Base-by-base conservation (phyloP, 1,139 yeast species). In the Hyphopichia burtonii region DNA sequence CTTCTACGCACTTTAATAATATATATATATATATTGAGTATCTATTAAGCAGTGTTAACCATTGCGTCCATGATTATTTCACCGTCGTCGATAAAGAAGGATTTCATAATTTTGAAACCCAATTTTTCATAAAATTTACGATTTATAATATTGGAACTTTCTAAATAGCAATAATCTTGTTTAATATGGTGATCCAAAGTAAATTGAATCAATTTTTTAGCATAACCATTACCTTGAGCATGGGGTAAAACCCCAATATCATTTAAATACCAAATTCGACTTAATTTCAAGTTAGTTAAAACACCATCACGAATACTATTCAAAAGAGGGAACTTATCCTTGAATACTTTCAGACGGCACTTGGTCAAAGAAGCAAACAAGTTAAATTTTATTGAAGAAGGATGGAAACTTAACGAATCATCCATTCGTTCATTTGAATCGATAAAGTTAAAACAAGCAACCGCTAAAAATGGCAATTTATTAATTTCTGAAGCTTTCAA, bases 91-190 rank as follows among this genome's bases (percentile, higher is more conserved):
- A 76, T 68, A 15, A 69, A 63, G 47, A 69, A 76, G 23, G 77
- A 73, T 43, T 68, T 68, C 50, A 70, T 65, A 46, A 68, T 65
- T 25, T 68, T 59, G 53, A 76, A 76, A 22, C 80, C 79, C 51
- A 76, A 58, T 55, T 74, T 75, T 44, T 65, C 66, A 53, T 76
- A 76, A 44, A 76, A 76, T 42, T 61, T 62, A 43, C 80, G 65
- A 53, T 76, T 76, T 45, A 71, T 65, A 18, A 78, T 76, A 58
- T 76, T 78, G 20, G 80, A 74, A 44, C 76, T 68, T 55, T 76
- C 82, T 51, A 76, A 65, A 52, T 76, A 76, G 42, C 66, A 53
- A 58, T 59, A 58, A 18, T 54, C 43, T 34, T 38, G 34, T 27
- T 38, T 36, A 18, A 52, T 51, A 46, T 51, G 62, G 41, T 55